Percentiles rank a stretch among this genome's conserved stretches.
Conservation (phyloP, 129 eudicot species). For the Artemisia tridentata region DNA sequence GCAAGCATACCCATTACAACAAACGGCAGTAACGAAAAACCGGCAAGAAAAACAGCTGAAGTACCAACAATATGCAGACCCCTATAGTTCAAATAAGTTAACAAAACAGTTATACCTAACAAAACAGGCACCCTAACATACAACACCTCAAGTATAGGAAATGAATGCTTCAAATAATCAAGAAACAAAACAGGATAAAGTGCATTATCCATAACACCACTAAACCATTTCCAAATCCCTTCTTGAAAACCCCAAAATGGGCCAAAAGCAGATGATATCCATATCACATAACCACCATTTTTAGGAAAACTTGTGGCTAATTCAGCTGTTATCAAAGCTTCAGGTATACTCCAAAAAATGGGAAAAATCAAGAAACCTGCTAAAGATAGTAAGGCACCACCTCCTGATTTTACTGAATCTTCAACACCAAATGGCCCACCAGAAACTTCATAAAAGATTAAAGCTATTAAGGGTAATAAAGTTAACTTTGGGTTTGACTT, state of each 20-base stretch:
- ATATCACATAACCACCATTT: slow-evolving; percentile 91
- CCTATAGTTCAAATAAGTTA: slow-evolving; percentile 78
- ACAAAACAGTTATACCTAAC: slow-evolving; percentile 57
- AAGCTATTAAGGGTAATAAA: slow-evolving; percentile 67
- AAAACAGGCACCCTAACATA: slow-evolving; percentile 70
- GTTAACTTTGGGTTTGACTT: slow-evolving; percentile 54
- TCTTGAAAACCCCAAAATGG: slow-evolving; percentile 94
- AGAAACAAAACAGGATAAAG: slow-evolving; percentile 89
- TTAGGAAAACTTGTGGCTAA: slow-evolving; percentile 82
- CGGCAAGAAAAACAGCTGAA: slow-evolving; percentile 72
- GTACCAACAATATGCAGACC: slow-evolving; percentile 81
- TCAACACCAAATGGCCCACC: slow-evolving; percentile 98
- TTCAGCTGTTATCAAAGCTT: slow-evolving; percentile 88
- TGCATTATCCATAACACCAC: slow-evolving; percentile 95
- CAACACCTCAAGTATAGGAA: slow-evolving; percentile 49
- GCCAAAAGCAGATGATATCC: slow-evolving; percentile 95
- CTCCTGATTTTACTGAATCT: slow-evolving; percentile 86
- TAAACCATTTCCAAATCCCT: slow-evolving; percentile 96
- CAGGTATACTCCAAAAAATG: slow-evolving; percentile 88
- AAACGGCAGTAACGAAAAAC: slow-evolving; percentile 79
- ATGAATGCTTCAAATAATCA: slow-evolving; percentile 75
- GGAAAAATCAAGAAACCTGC: slow-evolving; percentile 83
- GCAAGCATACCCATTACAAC: slow-evolving; percentile 65
- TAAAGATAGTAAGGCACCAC: slow-evolving; percentile 78
- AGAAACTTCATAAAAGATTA: slow-evolving; percentile 87